Conservation (phyloP, 345 rosid species). For the Salix koriyanagi region DNA sequence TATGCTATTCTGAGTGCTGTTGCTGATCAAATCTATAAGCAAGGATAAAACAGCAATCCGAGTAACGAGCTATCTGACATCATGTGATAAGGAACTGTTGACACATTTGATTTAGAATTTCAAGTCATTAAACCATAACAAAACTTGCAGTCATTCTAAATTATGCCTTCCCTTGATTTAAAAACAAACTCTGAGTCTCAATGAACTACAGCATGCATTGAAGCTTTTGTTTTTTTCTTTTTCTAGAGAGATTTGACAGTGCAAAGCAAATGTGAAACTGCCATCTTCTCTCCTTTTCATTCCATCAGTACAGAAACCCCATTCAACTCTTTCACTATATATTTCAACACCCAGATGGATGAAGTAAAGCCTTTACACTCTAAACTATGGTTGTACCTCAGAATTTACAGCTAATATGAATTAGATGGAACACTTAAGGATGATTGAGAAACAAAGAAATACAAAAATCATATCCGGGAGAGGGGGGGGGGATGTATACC, state of each 20-base stretch:
- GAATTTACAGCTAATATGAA: neutral
- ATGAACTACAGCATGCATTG: neutral
- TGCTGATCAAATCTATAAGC: neutral
- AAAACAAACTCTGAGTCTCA: neutral
- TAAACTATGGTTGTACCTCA: neutral
- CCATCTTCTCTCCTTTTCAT: neutral
- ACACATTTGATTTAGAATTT: neutral
- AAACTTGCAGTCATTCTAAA: neutral
- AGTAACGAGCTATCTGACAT: neutral
- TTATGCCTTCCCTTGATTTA: neutral
- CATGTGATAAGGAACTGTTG: neutral
- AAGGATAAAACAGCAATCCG: neutral
- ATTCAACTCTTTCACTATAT: neutral
- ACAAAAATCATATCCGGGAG: neutral
- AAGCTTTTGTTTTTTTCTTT: neutral
- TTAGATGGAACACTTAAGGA: neutral
- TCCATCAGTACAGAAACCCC: neutral
- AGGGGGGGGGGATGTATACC: no score
- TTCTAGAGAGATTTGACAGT: neutral
- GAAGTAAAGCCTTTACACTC: neutral
- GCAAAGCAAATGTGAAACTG: neutral
- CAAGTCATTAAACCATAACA: neutral
- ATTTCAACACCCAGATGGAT: neutral
- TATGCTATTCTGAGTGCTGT: neutral
- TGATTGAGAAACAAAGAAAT: neutral